phyloP scores from a whole-genome alignment of 352 stramenopile genomes.

The Phytophthora brassicae region DNA sequence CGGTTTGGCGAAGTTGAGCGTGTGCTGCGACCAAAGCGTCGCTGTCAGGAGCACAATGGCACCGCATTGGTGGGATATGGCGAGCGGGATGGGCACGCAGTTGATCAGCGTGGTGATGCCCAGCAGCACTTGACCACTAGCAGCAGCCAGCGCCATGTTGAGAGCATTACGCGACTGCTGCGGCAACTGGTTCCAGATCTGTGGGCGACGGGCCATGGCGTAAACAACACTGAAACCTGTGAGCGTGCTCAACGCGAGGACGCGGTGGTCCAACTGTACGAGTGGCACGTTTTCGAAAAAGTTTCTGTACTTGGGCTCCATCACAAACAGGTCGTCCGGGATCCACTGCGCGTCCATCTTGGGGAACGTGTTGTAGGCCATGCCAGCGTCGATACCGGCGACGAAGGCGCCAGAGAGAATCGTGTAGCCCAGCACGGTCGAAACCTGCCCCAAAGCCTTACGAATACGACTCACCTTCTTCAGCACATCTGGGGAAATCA shows the following conservation, averaged over 20 bases:
- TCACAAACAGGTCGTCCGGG: constrained; percentile 91
- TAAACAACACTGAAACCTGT: constrained; percentile 69
- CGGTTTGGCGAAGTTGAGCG: constrained; percentile 84
- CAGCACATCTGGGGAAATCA: constrained; percentile 78
- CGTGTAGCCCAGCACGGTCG: constrained; percentile 75
- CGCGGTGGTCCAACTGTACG: constrained; percentile 98
- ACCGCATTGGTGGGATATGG: constrained; percentile 95
- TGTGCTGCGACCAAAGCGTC: constrained; percentile 91
- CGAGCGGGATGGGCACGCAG: constrained; percentile 96
- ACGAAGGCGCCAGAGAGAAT: constrained; percentile 94
- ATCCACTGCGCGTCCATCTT: constrained; percentile 96
- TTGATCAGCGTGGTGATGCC: constrained; percentile 97
- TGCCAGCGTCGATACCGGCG: constrained; percentile 97
- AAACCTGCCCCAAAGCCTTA: constrained; percentile 61
- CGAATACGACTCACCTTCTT: constrained; percentile 65
- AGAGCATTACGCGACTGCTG: constrained; percentile 71
- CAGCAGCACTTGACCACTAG: constrained; percentile 87
- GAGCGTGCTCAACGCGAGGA: constrained; percentile 93
- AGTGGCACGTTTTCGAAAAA: constrained; percentile 98
- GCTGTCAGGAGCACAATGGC: constrained; percentile 94
- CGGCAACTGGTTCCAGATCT: constrained; percentile 89
- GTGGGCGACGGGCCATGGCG: constrained; percentile 58
- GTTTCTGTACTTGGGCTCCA: constrained; percentile 92
- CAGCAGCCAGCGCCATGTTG: constrained; percentile 76
- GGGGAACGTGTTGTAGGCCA: constrained; percentile 98